Conservation (phyloP, 805 yeast species). For the Yarrowia deformans region DNA sequence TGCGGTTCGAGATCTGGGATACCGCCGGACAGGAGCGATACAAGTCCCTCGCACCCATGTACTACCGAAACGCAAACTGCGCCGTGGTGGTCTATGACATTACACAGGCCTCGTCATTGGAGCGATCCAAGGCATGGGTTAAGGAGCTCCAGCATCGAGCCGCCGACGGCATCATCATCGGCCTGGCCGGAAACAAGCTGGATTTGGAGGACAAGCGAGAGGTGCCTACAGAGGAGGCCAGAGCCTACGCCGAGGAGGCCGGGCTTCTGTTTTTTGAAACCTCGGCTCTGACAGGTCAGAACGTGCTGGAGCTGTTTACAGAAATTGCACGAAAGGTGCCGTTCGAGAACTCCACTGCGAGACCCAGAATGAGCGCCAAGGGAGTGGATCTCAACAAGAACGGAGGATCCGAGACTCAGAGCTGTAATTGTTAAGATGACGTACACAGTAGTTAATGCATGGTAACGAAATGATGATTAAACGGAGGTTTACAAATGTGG, state of each 20-base stretch:
- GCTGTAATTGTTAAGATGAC: constrained; percentile 34
- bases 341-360: constrained; percentile 49
- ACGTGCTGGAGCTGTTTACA: constrained; percentile 59
- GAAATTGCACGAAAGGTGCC: constrained; percentile 60
- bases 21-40: constrained; percentile 96
- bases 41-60: constrained; percentile 83
- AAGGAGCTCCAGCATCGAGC: constrained; percentile 89
- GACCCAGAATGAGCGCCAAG: constrained; percentile 46
- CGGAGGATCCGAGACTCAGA: constrained; percentile 36
- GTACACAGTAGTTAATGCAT: constrained; percentile 33
- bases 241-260: constrained; percentile 63
- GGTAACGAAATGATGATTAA: neutral
- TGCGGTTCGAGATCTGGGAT: constrained; percentile 67
- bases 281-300: constrained; percentile 76
- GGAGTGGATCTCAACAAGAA: constrained; percentile 49
- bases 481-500: no score
- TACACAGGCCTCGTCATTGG: constrained; percentile 67
- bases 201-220: constrained; percentile 66
- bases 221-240: constrained; percentile 53
- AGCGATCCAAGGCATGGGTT: constrained; percentile 88
- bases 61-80: constrained; percentile 78
- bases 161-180: constrained; percentile 72
- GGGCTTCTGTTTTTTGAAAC: constrained; percentile 62
- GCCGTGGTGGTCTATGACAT: constrained; percentile 91
- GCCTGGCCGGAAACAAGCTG: constrained; percentile 84